Percentiles rank a stretch among this genome's conserved stretches.
phyloP scores from a whole-genome alignment of 176 grass and related monocot species.

The Lolium rigidum region DNA sequence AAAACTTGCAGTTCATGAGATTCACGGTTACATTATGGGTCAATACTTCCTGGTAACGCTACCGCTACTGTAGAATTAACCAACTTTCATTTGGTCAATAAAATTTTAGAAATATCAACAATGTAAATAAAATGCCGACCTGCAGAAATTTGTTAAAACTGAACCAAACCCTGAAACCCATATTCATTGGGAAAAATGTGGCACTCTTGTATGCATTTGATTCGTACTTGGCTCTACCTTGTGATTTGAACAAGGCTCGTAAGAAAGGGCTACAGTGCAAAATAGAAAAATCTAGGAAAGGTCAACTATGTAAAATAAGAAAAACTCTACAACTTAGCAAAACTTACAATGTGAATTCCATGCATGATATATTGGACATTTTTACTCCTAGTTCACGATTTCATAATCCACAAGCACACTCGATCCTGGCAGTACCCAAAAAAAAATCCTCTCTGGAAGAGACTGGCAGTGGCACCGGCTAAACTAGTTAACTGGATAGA shows the following conservation, averaged over 20 bases:
- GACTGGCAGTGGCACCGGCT: background rate
- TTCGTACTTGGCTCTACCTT: background rate
- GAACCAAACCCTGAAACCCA: background rate
- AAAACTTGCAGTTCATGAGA: background rate
- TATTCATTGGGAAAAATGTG: background rate
- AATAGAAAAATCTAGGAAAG: background rate
- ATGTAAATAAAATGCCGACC: background rate
- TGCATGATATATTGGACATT: background rate
- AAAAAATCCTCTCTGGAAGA: background rate
- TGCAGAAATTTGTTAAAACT: background rate
- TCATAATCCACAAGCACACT: background rate
- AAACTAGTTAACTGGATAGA: background rate
- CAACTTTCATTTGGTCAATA: background rate
- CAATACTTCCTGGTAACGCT: background rate
- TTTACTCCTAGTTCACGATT: background rate
- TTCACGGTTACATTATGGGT: background rate
- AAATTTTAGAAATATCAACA: background rate
- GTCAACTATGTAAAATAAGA: background rate
- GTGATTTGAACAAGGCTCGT: background rate
- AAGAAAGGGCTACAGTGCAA: background rate
- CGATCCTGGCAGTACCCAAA: background rate
- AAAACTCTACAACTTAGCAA: background rate
- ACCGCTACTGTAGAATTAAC: background rate
- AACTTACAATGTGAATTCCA: background rate
- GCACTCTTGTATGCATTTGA: background rate